Evolutionary conservation across 2,329 filamentous ascomycete genomes (phyloP), one percentile per base, ranked within the genome.

Genomic region (Penicillium sp.): DNA sequence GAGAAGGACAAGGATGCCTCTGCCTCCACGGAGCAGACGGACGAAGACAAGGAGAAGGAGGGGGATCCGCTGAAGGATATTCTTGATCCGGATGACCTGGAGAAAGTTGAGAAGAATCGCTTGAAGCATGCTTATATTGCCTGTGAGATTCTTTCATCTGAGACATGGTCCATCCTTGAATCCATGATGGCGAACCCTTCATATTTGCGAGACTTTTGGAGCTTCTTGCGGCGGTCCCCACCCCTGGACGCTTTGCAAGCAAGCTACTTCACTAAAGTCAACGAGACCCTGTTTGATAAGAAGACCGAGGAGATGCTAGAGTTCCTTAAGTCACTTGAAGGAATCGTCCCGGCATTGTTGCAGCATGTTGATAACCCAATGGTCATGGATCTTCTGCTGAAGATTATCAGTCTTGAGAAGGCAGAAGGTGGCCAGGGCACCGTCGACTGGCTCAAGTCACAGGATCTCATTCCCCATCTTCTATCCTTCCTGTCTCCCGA

Each of bases 261-360:
- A 14, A 91, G 91, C 64, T 99, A 99, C 69, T 99, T 99, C 68
- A 96, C 92, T 47, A 99, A 97, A 68, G 91, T 99, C 65, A 97
- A 97, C 70, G 93, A 99, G 74, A 88, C 89, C n/a, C 75, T 99
- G 16, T 86, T 99, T 48, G 93, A 97, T 69, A 95, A 93, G 74
- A 97, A 97, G 79, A 96, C 95, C 5, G 89, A 95, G 64, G 92
- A 96, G 57, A 99, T 97, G 92, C 78, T 97, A 58, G 83, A 86
- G 14, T 84, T 99, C 54, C 83, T 99, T 70, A 95, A 90, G 68
- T 86, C 83, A 2, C 74, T 95, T 41, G 87, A 93, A 29, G 82
- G 86, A 45, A 87, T 93, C 34, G 83, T 99, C 18, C 79, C 88
- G 11, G 84, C 90, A 56, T 87, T 99, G 75, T 79, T 99, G 49